These are phyloP conservation scores for Tarenaya hassleriana DNA, from an alignment of 345 rosid species.

Conservation along the genomic window DNA sequence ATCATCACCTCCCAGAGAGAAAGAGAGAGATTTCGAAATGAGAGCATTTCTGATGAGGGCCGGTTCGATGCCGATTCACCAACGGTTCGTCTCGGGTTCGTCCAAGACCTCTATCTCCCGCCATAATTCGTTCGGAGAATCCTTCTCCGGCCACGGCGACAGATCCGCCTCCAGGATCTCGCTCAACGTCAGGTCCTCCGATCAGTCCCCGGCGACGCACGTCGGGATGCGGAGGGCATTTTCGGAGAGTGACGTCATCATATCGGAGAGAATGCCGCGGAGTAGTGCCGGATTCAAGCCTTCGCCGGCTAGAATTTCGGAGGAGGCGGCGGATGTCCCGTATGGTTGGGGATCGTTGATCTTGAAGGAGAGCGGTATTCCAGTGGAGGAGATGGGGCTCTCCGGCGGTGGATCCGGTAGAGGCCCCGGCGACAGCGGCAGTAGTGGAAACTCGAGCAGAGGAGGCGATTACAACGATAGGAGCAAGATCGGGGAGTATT, in stretches of 20 bases:
- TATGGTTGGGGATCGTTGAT: no score
- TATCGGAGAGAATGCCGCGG: no score
- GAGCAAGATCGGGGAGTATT: conserved; percentile 56
- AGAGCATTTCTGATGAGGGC: conserved; percentile 45
- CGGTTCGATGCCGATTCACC: conserved; percentile 42
- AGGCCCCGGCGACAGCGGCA: conserved; percentile 22
- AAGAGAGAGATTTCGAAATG: conserved; percentile 33
- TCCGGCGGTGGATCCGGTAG: conserved; percentile 37
- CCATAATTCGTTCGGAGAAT: conserved; percentile 32
- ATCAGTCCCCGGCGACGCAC: no score
- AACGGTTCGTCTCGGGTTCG: conserved; percentile 27
- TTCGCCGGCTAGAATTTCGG: no score
- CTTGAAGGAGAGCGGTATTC: conserved; percentile 33
- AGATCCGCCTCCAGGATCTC: conserved; percentile 30
- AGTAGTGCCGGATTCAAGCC: no score
- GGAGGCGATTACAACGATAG: conserved; percentile 22
- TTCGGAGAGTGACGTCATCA: no score
- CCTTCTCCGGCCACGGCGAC: no score
- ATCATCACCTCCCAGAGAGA: conserved; percentile 4
- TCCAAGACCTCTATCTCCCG: conserved; percentile 34
- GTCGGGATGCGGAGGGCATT: no score
- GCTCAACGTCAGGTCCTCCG: conserved; percentile 28
- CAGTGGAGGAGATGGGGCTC: conserved; percentile 36
- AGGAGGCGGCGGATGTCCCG: no score
- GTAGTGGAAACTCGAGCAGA: conserved; percentile 16